Percentiles rank a stretch among this genome's conserved stretches.
Conservation (phyloP, 2,329 filamentous ascomycete genomes). For the Xylariaceae sp. region DNA sequence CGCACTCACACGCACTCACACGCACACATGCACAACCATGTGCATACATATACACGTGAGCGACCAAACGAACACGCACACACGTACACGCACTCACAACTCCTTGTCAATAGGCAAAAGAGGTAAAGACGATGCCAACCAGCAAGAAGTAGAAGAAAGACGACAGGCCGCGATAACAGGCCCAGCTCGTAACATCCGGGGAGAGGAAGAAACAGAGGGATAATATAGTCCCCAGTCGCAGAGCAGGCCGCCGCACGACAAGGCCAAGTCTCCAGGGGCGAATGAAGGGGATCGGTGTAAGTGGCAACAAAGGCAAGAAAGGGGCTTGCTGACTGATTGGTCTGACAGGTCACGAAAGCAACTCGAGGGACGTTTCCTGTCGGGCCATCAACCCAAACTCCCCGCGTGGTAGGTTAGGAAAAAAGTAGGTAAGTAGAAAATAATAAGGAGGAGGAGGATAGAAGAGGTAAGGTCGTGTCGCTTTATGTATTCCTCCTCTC, state of each 20-base stretch:
- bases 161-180: not conserved
- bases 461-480: not conserved
- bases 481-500: not conserved
- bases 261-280: slow-evolving; percentile 7
- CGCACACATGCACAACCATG: not conserved
- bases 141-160: not conserved
- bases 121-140: not conserved
- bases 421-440: not conserved
- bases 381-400: slow-evolving; percentile 13
- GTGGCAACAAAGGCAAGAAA: slow-evolving; percentile 7
- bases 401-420: not conserved
- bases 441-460: not conserved
- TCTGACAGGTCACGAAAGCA: slow-evolving; percentile 5
- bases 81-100: not conserved
- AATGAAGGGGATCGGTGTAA: slow-evolving; percentile 12
- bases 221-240: not conserved
- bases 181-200: not conserved
- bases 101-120: not conserved
- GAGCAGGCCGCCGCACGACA: slow-evolving; percentile 9
- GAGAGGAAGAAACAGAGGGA: not conserved
- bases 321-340: slow-evolving; percentile 8
- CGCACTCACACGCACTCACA: not conserved
- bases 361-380: slow-evolving; percentile 4
- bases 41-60: not conserved
- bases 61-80: not conserved